Base-by-base conservation (phyloP, 108 stramenopile species). In the Cyclotella sp. region DNA sequence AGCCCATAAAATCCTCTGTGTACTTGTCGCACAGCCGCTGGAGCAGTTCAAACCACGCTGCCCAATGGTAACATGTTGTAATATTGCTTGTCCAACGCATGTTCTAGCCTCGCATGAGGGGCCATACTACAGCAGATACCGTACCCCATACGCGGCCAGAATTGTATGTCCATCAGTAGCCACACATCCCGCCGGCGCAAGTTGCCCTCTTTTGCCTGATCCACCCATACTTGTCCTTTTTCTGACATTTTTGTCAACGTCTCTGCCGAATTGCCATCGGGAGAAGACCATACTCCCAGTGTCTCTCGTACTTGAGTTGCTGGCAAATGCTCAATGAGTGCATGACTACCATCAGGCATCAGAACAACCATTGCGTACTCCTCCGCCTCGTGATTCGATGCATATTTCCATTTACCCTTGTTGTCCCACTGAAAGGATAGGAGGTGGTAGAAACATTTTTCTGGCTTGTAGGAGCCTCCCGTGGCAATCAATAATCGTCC, bases 401-500 rank as follows among this genome's bases (percentile, higher is more conserved):
- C n/a, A n/a, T n/a, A n/a, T n/a, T n/a, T 30, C 60, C 60, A 61
- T 6, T 34, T 61, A 28, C 24, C 60, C 12, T 61, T 27, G 9
- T 30, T 10, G 9, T 22, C 22, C 54, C 24, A 61, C 9, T 27
- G 9, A 30, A 61, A 61, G 8, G 29, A 61, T 11, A 61, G 26
- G 16, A 61, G 29, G 16, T 61, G 60, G 30, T 14, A 61, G 60
- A 61, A 61, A 34, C 60, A 30, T 34, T 61, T 61, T 9, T 9
- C 10, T 30, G 60, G 60, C 60, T 30, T 61, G 60, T 24, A 24
- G 9, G 26, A 8, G 8, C 60, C 60, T 14, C 60, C 26, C 6
- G 60, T 14, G 29, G 60, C 60, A 30, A 61, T 61, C 27, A 61
- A 16, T 10, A 30, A 10, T 16, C 24, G 11, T 11, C 60, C 24